These are phyloP conservation scores for Euphorbia lathyris DNA, from an alignment of 345 rosid genomes.

Conservation along the genomic window DNA sequence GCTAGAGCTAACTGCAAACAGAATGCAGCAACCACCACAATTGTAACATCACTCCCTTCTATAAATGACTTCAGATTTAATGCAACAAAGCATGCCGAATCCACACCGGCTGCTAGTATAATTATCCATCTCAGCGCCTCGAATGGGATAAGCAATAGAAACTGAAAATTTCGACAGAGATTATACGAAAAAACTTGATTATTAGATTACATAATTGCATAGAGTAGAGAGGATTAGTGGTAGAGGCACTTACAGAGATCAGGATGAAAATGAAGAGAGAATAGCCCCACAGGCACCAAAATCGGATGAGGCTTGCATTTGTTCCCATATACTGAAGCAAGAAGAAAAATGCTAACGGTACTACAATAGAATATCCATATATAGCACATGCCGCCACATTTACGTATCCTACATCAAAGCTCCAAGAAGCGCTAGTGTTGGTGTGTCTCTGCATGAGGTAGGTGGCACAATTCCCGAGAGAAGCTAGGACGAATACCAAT, in stretches of 20 bases:
- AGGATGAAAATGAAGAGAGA: slow-evolving; percentile 72
- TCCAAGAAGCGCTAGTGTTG: slow-evolving; percentile 57
- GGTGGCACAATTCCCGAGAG: slow-evolving; percentile 86
- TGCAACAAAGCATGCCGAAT: slow-evolving; percentile 71
- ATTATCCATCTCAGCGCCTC: slow-evolving; percentile 83
- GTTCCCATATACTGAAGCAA: slow-evolving; percentile 76
- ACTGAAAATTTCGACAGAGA: slow-evolving; percentile 49
- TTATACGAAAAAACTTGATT: too few species aligned
- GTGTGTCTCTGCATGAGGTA: slow-evolving; percentile 64
- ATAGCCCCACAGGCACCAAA: slow-evolving; percentile 99
- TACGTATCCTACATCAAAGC: slow-evolving; percentile 78
- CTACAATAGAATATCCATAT: slow-evolving; percentile 71
- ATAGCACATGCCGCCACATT: slow-evolving; percentile 60
- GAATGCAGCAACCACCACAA: slow-evolving; percentile 60
- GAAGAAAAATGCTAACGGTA: slow-evolving; percentile 85
- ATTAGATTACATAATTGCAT: background rate
- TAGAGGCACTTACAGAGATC: slow-evolving; percentile 56
- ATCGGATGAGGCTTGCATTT: slow-evolving; percentile 66
- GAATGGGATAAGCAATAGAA: slow-evolving; percentile 71
- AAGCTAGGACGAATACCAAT: slow-evolving; percentile 69
- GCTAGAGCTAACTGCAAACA: slow-evolving; percentile 76
- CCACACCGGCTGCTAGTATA: slow-evolving; percentile 62
- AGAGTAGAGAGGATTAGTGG: background rate
- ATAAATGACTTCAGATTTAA: slow-evolving; percentile 56
- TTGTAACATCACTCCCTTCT: slow-evolving; percentile 46